phyloP scores from a whole-genome alignment of 257 asterid species.

The Anisodus acutangulus region DNA sequence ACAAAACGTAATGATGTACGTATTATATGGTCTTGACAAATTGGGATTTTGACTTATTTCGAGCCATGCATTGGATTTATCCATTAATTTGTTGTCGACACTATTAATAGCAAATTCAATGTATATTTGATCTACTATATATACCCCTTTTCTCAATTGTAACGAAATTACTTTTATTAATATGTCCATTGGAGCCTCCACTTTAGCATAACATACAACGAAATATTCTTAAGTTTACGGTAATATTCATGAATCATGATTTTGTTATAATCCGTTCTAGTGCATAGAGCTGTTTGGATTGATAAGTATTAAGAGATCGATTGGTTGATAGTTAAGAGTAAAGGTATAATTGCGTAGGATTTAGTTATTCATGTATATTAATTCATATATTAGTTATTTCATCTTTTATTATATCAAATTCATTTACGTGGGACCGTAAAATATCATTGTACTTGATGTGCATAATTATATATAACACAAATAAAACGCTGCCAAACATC shows the following conservation, averaged over 20 bases:
- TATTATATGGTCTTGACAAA: not conserved
- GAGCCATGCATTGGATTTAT: not conserved
- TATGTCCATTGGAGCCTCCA: not conserved
- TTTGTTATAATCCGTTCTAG: too few species aligned
- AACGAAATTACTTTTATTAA: not conserved
- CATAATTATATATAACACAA: too few species aligned
- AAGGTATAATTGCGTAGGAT: too few species aligned
- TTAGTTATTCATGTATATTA: too few species aligned
- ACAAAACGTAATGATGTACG: not conserved
- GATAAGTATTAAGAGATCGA: too few species aligned
- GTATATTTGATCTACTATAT: not conserved
- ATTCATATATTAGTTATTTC: too few species aligned
- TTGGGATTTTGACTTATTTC: not conserved
- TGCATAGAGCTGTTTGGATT: too few species aligned
- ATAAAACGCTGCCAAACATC: too few species aligned
- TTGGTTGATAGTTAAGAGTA: too few species aligned
- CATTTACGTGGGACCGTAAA: too few species aligned
- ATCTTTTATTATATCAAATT: too few species aligned
- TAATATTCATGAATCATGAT: not conserved
- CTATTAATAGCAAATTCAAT: conserved; percentile 6
- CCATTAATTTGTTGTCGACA: not conserved
- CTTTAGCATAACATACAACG: not conserved
- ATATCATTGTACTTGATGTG: too few species aligned
- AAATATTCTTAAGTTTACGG: not conserved
- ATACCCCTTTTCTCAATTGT: not conserved